Evolutionary conservation across 148 eudicot species (phyloP).

Genomic region (Pharnaceum exiguum): DNA sequence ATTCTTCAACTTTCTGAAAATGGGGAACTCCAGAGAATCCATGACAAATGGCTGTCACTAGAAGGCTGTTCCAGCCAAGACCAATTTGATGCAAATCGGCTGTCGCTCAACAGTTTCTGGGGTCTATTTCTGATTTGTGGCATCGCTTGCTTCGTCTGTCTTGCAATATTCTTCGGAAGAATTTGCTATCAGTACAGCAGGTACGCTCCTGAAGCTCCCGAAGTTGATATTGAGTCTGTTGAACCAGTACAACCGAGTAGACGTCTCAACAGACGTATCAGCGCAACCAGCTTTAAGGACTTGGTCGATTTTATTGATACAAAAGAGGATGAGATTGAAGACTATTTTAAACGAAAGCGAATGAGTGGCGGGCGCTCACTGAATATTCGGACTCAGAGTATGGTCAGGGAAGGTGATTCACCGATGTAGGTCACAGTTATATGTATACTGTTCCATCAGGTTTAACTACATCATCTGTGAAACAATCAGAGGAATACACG

Average conservation of each 20-base stretch:
- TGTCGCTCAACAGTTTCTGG: slow-evolving; percentile 86
- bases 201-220: slow-evolving; percentile 31
- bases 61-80: slow-evolving; percentile 37
- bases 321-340: slow-evolving; percentile 64
- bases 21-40: slow-evolving; percentile 69
- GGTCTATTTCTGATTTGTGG: slow-evolving; percentile 86
- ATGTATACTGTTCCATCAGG: no score
- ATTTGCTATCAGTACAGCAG: slow-evolving; percentile 54
- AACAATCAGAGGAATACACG: no score
- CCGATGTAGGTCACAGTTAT: not conserved
- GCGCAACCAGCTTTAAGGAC: slow-evolving; percentile 51
- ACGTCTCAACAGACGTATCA: slow-evolving; percentile 35
- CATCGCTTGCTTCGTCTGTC: slow-evolving; percentile 51
- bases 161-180: slow-evolving; percentile 46
- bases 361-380: slow-evolving; percentile 21
- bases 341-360: slow-evolving; percentile 36
- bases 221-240: slow-evolving; percentile 36
- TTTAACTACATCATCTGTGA: no score
- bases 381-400: slow-evolving; percentile 17
- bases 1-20: slow-evolving; percentile 73
- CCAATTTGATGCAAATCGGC: slow-evolving; percentile 38
- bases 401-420: slow-evolving; percentile 20
- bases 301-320: slow-evolving; percentile 51
- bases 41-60: slow-evolving; percentile 69
- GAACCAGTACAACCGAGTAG: slow-evolving; percentile 29